Evolutionary conservation across 2,329 filamentous ascomycete species (phyloP).

Genomic region (Epichloe amarillans): DNA sequence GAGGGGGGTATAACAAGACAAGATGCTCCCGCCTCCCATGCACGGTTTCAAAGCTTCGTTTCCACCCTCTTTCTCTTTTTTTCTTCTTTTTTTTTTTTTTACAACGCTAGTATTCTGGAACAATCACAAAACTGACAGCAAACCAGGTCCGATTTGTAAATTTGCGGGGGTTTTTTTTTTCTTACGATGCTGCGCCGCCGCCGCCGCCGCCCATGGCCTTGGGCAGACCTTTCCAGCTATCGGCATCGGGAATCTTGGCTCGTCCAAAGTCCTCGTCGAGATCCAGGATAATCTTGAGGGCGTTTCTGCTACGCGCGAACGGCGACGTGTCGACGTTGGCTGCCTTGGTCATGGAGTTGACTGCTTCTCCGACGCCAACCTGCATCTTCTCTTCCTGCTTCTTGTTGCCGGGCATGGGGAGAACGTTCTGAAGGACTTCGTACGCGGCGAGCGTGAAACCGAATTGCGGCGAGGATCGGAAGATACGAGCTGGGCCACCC

Average conservation of each 20-base stretch:
- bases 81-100: too few relatives aligned
- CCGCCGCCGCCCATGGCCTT: constrained; percentile 31
- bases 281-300: constrained; percentile 89
- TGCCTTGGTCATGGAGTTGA: constrained; percentile 27
- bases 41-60: too few relatives aligned
- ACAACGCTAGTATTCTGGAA: too few relatives aligned
- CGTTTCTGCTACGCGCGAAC: constrained; percentile 61
- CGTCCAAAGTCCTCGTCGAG: constrained; percentile 87
- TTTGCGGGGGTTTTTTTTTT: neutral
- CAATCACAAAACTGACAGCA: too few relatives aligned
- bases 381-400: constrained; percentile 37
- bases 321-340: constrained; percentile 30
- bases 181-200: constrained; percentile 13
- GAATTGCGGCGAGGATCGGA: constrained; percentile 93
- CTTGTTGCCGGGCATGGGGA: constrained; percentile 60
- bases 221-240: constrained; percentile 40
- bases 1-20: too few relatives aligned
- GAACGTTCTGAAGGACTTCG: constrained; percentile 69
- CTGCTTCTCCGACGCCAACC: constrained; percentile 48
- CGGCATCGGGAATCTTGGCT: constrained; percentile 43
- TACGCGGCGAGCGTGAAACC: constrained; percentile 95
- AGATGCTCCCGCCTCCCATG: too few relatives aligned
- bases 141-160: too few relatives aligned
- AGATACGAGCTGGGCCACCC: constrained; percentile 85
- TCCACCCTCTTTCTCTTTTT: too few relatives aligned